Evolutionary conservation across 352 stramenopile species (phyloP).

Genomic region (Globisporangium radiosum): DNA sequence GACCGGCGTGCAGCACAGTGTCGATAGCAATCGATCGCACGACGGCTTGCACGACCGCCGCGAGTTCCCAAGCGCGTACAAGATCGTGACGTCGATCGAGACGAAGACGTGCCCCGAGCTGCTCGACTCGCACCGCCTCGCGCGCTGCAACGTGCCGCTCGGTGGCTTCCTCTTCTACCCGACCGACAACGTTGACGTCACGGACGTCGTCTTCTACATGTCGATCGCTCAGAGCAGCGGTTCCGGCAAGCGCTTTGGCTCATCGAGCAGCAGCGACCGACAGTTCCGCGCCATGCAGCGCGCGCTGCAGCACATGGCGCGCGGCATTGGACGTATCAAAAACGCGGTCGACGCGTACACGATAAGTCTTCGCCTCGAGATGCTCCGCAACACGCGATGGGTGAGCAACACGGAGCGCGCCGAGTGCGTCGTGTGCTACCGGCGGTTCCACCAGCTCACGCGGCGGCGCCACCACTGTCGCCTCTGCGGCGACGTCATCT

Average conservation of each 20-base stretch:
- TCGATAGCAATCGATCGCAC: constrained; percentile 1
- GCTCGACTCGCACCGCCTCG: constrained; percentile 49
- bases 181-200: constrained; percentile 47
- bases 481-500: constrained; percentile 71
- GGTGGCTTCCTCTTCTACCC: constrained; percentile 66
- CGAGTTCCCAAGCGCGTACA: constrained; percentile 45
- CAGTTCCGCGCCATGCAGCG: constrained; percentile 58
- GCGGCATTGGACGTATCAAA: constrained; percentile 36
- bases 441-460: constrained; percentile 60
- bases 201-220: constrained; percentile 77
- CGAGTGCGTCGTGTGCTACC: constrained; percentile 58
- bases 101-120: constrained; percentile 61
- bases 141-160: constrained; percentile 51
- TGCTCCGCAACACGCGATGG: constrained; percentile 41
- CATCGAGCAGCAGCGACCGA: constrained; percentile 30
- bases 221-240: constrained; percentile 25
- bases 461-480: constrained; percentile 71
- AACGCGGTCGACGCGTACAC: constrained; percentile 59
- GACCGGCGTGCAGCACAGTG: not conserved
- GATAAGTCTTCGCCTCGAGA: constrained; percentile 54
- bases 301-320: constrained; percentile 51
- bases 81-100: constrained; percentile 65
- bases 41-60: constrained; percentile 18
- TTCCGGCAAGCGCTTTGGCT: not conserved
- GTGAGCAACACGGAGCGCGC: constrained; percentile 43